Evolutionary conservation across 2,329 filamentous ascomycete genomes (phyloP).

Genomic region (Pseudogymnoascus sp.): DNA sequence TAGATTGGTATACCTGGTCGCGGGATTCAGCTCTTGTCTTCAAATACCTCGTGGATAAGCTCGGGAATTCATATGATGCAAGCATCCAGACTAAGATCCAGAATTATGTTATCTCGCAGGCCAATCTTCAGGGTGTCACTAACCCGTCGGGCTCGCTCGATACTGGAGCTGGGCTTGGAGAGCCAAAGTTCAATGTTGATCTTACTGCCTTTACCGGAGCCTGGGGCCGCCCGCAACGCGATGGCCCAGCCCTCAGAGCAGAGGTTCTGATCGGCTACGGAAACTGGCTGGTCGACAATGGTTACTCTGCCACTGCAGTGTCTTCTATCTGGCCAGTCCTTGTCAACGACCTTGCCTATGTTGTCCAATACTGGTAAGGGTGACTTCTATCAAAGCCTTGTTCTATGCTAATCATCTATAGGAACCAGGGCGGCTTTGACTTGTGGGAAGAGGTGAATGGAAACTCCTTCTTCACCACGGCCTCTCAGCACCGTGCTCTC

Average conservation of each 20-base stretch:
- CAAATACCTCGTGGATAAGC: conserved; percentile 60
- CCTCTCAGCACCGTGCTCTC: conserved; percentile 60
- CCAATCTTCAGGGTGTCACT: conserved; percentile 44
- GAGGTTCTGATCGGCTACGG: conserved; percentile 66
- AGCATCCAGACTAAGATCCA: conserved; percentile 47
- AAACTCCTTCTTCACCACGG: conserved; percentile 71
- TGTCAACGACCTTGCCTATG: conserved; percentile 67
- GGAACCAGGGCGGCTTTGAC: conserved; percentile 55
- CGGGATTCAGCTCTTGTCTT: conserved; percentile 64
- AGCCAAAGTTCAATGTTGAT: conserved; percentile 66
- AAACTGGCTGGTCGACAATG: conserved; percentile 62
- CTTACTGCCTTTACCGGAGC: conserved; percentile 51
- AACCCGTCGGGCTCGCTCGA: conserved; percentile 45
- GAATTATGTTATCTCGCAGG: conserved; percentile 61
- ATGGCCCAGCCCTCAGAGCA: conserved; percentile 70
- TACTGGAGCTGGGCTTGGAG: conserved; percentile 48
- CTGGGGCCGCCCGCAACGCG: conserved; percentile 74
- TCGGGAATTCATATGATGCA: conserved; percentile 45
- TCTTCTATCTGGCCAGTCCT: conserved; percentile 64
- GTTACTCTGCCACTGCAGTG: conserved; percentile 36
- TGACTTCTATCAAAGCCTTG: background rate
- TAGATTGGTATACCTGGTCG: conserved; percentile 75
- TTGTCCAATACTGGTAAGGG: conserved; percentile 58
- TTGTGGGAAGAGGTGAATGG: conserved; percentile 77
- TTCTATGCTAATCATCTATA: conserved; percentile 11